Evolutionary conservation across 306 rosid species (phyloP).

Genomic region (Bauhinia variegata): DNA sequence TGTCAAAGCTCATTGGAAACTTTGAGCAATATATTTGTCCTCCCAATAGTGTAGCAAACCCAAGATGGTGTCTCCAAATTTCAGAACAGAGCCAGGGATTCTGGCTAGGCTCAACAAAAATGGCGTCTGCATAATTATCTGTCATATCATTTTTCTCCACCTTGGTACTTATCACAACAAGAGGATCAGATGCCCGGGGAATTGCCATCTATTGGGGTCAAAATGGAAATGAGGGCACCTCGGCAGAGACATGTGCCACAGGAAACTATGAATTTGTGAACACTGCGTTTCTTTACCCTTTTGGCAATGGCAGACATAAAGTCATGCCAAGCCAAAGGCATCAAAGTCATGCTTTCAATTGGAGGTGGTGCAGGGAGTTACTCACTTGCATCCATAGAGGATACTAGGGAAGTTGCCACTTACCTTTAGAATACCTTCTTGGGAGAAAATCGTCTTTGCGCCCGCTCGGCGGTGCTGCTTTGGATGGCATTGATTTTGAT

Average conservation of each 20-base stretch:
- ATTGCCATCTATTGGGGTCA: slow-evolving; percentile 40
- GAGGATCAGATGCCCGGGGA: slow-evolving; percentile 24
- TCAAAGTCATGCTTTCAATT: slow-evolving; percentile 59
- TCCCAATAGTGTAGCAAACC: background rate
- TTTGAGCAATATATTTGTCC: slow-evolving; percentile 29
- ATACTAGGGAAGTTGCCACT: slow-evolving; percentile 51
- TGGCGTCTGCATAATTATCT: slow-evolving; percentile 22
- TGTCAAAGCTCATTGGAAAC: slow-evolving; percentile 6
- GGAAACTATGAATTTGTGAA: slow-evolving; percentile 38
- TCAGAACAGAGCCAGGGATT: background rate
- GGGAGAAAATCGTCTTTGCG: slow-evolving; percentile 55
- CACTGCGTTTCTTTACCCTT: slow-evolving; percentile 29
- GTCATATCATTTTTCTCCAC: slow-evolving; percentile 8
- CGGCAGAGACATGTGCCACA: slow-evolving; percentile 33
- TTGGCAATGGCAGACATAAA: slow-evolving; percentile 26
- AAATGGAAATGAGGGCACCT: slow-evolving; percentile 36
- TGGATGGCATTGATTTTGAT: slow-evolving; percentile 71
- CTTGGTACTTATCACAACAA: slow-evolving; percentile 8
- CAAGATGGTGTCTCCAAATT: background rate
- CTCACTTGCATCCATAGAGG: slow-evolving; percentile 49
- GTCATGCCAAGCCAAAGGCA: slow-evolving; percentile 24
- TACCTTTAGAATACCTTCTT: slow-evolving; percentile 67
- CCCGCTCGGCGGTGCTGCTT: slow-evolving; percentile 54
- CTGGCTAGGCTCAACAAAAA: slow-evolving; percentile 19
- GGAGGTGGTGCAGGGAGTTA: slow-evolving; percentile 64